Evolutionary conservation across 768 basidiomycete genomes (phyloP), one percentile per base, ranked within the genome.

Genomic region (Lactarius psammicola): DNA sequence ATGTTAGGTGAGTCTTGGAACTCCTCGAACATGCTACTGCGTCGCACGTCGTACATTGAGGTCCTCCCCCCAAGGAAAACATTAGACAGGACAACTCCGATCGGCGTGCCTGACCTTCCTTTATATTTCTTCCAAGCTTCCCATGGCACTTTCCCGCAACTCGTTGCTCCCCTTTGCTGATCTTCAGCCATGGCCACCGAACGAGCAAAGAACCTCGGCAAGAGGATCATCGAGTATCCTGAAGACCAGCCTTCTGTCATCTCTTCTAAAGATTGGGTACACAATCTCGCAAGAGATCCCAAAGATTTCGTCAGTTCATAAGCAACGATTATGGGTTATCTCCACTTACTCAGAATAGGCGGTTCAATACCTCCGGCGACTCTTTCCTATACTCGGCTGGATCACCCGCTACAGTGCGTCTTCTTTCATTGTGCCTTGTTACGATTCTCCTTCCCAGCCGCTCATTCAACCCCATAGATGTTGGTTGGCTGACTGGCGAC

Each of bases 351-450:
- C 60, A 68, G 49, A 30, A 26, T 69, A 94, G 91, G 72, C 81
- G 44, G 75, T 81, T 57, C 70, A 80, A 64, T 97, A 97, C 71
- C n/a, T 93, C 34, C 70, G 76, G 56, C 82, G 84, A 68, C 78
- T 97, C 17, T 96, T 97, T 76, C 95, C 95, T 0, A 90, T 97
- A 73, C 31, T 93, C 0, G 78, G 83, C 36, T 98, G 95, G 95
- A 88, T 92, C 44, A 81, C 85, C 3, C 83, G 93, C 73, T 98
- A 98, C 78, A 96, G 91, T 90, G 62, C 69, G 87, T 4, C 4
- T 3, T 2, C 55, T 79, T 18, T 15, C 7, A 8, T 42, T 26
- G 4, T 36, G 2, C 26, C 53, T 15, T 49, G 58, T 56, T 44
- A 18, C 59, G 31, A 8, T 56, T 30, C n/a, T 60, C 30, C 54